phyloP scores from a whole-genome alignment of 306 rosid species.

The Trichosanthes truncata region DNA sequence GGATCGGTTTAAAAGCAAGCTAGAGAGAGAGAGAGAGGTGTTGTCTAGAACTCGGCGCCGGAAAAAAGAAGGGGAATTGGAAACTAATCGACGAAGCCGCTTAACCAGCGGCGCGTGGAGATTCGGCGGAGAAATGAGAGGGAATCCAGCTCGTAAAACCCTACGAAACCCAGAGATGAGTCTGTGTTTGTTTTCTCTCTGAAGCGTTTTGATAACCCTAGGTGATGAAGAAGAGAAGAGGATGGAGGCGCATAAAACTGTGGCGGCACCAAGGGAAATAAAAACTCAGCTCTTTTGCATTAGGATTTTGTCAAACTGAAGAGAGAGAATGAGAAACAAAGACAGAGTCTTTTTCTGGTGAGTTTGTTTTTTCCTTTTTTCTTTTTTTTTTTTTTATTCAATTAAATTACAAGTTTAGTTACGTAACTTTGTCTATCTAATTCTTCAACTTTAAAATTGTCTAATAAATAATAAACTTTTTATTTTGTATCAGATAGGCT shows the following conservation, averaged over 20 bases:
- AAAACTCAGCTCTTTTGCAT: slow-evolving; percentile 15
- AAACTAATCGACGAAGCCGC: slow-evolving; percentile 68
- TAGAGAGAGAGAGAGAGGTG: not conserved
- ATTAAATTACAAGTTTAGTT: not conserved
- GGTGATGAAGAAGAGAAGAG: slow-evolving; percentile 17
- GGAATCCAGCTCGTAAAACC: slow-evolving; percentile 53
- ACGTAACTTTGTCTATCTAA: too few species aligned
- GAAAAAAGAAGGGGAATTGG: not conserved
- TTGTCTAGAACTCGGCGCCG: not conserved
- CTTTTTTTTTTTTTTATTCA: not conserved
- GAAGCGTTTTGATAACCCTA: slow-evolving; percentile 35
- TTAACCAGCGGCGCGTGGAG: slow-evolving; percentile 78
- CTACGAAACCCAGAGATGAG: not conserved
- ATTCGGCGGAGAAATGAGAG: slow-evolving; percentile 41
- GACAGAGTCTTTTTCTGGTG: slow-evolving; percentile 8
- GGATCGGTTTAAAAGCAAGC: slow-evolving; percentile 4
- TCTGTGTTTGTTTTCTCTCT: slow-evolving; percentile 8
- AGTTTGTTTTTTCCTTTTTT: not conserved
- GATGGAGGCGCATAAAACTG: slow-evolving; percentile 51
- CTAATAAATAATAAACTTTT: too few species aligned
- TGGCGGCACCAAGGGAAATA: slow-evolving; percentile 34
- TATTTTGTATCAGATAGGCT: too few species aligned
- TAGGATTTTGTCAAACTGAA: slow-evolving; percentile 20
- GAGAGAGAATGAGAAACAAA: not conserved
- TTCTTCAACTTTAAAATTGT: too few species aligned